Evolutionary conservation across 2,329 filamentous ascomycete species (phyloP).

Genomic region (Mariannaea sp.): DNA sequence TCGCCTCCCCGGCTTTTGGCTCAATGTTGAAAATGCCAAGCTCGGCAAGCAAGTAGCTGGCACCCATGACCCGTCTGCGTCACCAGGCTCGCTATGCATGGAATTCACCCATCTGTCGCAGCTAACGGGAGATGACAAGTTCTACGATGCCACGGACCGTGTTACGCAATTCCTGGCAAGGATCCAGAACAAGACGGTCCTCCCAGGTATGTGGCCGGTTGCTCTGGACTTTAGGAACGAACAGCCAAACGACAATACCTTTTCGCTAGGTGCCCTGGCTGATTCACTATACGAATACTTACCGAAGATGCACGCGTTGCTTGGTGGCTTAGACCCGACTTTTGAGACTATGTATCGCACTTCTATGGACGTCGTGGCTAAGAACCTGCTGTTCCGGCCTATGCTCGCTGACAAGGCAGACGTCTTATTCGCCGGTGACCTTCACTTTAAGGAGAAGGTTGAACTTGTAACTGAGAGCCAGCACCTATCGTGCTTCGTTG

Average conservation of each 20-base stretch:
- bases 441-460: slow-evolving; percentile 34
- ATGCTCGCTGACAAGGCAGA: slow-evolving; percentile 65
- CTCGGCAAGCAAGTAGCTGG: slow-evolving; percentile 54
- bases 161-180: slow-evolving; percentile 72
- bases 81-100: slow-evolving; percentile 68
- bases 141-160: slow-evolving; percentile 76
- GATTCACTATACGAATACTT: slow-evolving; percentile 67
- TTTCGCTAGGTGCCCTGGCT: slow-evolving; percentile 58
- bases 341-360: slow-evolving; percentile 70
- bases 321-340: slow-evolving; percentile 64
- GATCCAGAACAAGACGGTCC: slow-evolving; percentile 68
- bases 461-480: slow-evolving; percentile 43
- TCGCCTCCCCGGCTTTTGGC: slow-evolving; percentile 53
- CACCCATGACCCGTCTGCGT: slow-evolving; percentile 53
- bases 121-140: slow-evolving; percentile 72
- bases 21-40: slow-evolving; percentile 51
- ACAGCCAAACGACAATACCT: slow-evolving; percentile 51
- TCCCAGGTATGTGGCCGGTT: slow-evolving; percentile 80
- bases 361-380: slow-evolving; percentile 64
- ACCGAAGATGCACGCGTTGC: slow-evolving; percentile 66
- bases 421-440: slow-evolving; percentile 54
- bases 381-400: slow-evolving; percentile 72
- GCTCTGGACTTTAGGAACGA: slow-evolving; percentile 64
- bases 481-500: slow-evolving; percentile 70
- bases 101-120: slow-evolving; percentile 79